Evolutionary conservation across 305 asterid species (phyloP).

Genomic region (Fraxinus velutina): DNA sequence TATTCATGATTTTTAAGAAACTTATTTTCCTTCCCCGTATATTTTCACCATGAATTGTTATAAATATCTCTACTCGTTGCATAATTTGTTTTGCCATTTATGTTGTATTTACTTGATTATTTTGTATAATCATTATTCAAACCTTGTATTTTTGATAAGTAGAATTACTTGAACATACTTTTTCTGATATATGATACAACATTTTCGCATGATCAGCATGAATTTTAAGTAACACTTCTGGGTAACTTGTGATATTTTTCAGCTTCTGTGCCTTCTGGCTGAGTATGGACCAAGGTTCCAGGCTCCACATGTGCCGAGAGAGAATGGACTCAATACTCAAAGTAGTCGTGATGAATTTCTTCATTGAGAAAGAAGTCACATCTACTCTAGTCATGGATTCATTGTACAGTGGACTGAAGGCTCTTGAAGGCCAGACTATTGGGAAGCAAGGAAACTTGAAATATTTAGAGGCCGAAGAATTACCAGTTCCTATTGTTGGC

Average conservation of each 20-base stretch:
- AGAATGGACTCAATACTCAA: conserved; percentile 72
- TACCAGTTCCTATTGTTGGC: conserved; percentile 54
- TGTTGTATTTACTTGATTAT: background rate
- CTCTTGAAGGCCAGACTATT: conserved; percentile 72
- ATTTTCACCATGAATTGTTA: background rate
- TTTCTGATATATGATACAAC: background rate
- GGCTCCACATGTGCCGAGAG: conserved; percentile 66
- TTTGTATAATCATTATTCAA: background rate
- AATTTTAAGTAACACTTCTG: conserved; percentile 2
- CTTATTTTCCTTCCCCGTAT: background rate
- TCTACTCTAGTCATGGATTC: conserved; percentile 99
- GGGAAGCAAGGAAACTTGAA: conserved; percentile 61
- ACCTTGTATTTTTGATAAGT: background rate
- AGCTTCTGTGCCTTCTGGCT: conserved; percentile 89
- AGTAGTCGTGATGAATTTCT: conserved; percentile 78
- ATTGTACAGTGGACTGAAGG: conserved; percentile 84
- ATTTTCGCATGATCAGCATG: background rate
- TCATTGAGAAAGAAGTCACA: conserved; percentile 92
- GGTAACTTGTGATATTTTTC: conserved; percentile 29
- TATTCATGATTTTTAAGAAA: background rate
- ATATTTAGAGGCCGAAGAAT: conserved; percentile 51
- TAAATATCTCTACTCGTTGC: background rate
- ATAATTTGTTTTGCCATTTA: background rate
- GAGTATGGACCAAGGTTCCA: conserved; percentile 65
- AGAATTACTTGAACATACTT: background rate